Evolutionary conservation across 805 yeast species (phyloP), one percentile per base, ranked within the genome.

Genomic region (Nakazawaea molendinolei): DNA sequence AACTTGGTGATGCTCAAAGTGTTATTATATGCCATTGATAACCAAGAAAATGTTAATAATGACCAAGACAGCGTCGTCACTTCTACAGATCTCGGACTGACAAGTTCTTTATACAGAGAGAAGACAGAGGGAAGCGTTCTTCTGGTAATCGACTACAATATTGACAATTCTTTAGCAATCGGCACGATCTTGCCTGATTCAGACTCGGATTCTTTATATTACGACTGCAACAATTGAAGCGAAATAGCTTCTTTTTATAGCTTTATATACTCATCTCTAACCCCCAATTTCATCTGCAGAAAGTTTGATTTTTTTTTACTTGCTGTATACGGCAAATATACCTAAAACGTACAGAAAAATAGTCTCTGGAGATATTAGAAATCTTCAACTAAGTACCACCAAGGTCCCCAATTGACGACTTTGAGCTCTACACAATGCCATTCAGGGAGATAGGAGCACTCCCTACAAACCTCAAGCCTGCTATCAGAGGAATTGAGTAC

Each of bases 1-100:
- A 61, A 65, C 30, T 52, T 43, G 5, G 24, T 46, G 24, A 44
- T 47, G 28, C 23, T 22, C n/a, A 41, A 35, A 9, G 36, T 50
- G 5, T 28, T 49, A 5, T 22, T 33, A 3, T 28, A 38, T 30
- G 31, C 37, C 17, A 32, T 38, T 10, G 15, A 33, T 13, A 23
- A 13, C 5, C 34, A 21, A 17, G 41, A 38, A 19, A 28, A 10
- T 4, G 24, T 23, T 8, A 30, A 26, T 20, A 15, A 12, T 14
- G n/a, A 8, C 16, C 19, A 21, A 5, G n/a, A 10, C 28, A 28
- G 12, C 8, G 28, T 10, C 16, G 28, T 10, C 8, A 23, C n/a
- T n/a, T n/a, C n/a, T n/a, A n/a, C 22, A 12, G 7, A 15, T 23
- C 14, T 8, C 13, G 12, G 17, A 10, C 23, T 21, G 12, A 15